Conservation (phyloP, 2,329 filamentous ascomycete genomes). For the Ustulina deusta region DNA sequence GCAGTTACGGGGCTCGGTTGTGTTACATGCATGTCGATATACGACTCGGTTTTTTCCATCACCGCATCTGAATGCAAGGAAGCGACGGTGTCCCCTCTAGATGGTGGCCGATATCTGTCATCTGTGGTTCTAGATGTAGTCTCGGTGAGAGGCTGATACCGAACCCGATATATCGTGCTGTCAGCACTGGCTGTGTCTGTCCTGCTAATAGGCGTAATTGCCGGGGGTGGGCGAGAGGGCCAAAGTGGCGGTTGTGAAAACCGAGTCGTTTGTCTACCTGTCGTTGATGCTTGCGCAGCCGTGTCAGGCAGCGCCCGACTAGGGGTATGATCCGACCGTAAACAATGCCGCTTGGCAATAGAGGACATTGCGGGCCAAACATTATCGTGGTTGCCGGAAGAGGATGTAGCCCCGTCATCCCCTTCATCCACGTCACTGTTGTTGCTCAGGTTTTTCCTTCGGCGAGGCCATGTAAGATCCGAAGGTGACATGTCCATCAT, state of each 20-base stretch:
- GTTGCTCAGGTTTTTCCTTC: constrained; percentile 47
- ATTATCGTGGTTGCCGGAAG: constrained; percentile 49
- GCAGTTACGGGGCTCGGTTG: constrained; percentile 28
- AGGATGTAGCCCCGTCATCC: constrained; percentile 49
- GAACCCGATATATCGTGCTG: constrained; percentile 72
- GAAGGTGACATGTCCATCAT: constrained; percentile 77
- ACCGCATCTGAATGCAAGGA: constrained; percentile 41
- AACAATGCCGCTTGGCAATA: constrained; percentile 55
- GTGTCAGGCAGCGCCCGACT: constrained; percentile 35
- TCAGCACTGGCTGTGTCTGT: constrained; percentile 73
- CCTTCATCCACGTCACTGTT: constrained; percentile 51
- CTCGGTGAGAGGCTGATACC: constrained; percentile 70
- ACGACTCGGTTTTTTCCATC: constrained; percentile 35
- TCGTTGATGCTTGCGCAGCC: constrained; percentile 40
- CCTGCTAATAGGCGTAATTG: constrained; percentile 68
- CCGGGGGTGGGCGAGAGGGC: constrained; percentile 67
- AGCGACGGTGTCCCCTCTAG: constrained; percentile 53
- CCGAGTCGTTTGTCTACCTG: constrained; percentile 44
- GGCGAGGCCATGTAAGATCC: constrained; percentile 62
- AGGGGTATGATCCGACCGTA: constrained; percentile 44
- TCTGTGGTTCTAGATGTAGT: constrained; percentile 61
- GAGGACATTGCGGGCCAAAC: constrained; percentile 58
- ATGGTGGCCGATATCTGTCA: constrained; percentile 50
- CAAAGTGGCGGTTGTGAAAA: constrained; percentile 64
- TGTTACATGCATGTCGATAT: constrained; percentile 31